Base-by-base conservation (phyloP, 306 rosid genomes). In the Rosa lucieae region DNA sequence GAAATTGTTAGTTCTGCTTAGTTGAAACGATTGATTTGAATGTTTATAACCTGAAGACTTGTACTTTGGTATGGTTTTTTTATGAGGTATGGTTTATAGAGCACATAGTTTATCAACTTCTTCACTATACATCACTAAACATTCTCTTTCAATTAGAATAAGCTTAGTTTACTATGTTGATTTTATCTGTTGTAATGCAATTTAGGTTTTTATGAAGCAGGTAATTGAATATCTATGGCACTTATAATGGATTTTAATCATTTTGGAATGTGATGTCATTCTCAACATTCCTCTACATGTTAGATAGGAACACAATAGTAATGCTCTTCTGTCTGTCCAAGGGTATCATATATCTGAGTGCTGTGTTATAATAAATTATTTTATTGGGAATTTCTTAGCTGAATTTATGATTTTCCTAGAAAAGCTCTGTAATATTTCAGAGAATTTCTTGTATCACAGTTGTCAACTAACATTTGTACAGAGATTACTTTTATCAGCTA, bases 401-500 rank as follows among this genome's bases (percentile, higher is more conserved):
- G 26, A 42, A 6, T 66, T 7, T 4, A 0, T 67, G 29, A 40
- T 26, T 23, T 14, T 8, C 8, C 75, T 15, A 12, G 23, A 40
- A 53, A 49, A 35, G 56, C 15, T 14, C 2, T 51, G 26, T 67
- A n/a, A 13, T 5, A 46, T 7, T 75, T 5, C 6, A 17, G 35
- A 40, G 8, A 23, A 7, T 23, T 44, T 59, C 40, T 6, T 23
- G 0, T 78, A 32, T 70, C n/a, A n/a, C n/a, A 32, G 63, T 79
- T 21, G 37, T 10, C 10, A 12, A 9, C 20, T 18, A 20, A 20
- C 14, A 15, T 23, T 56, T 42, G 68, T 40, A 11, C 3, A 10
- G 15, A 21, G 70, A 49, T 21, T 79, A 81, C 73, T 66, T 66
- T 51, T 29, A 61, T 67, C 56, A 11, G 75, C 72, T 83, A 29